A percentile compares a stretch with the other conserved stretches of the same genome.
Evolutionary conservation across 768 basidiomycete genomes (phyloP).

Genomic region (Boletus barrowsii): DNA sequence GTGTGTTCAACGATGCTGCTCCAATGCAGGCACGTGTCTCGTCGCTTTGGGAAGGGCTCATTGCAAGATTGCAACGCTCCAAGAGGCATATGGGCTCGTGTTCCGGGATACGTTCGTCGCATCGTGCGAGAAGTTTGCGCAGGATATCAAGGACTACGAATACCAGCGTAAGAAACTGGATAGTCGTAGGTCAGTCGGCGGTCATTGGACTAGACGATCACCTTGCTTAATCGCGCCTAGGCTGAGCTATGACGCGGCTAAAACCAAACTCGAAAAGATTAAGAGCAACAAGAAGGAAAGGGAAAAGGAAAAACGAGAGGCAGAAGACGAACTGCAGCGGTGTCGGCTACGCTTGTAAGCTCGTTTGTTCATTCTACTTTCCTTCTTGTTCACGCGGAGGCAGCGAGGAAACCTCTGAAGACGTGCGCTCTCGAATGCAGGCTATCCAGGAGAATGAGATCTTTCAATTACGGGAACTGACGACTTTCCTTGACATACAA

Average conservation of each 20-base stretch:
- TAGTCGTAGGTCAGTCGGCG: conserved; percentile 60
- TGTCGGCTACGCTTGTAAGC: conserved; percentile 75
- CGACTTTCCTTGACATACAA: conserved; percentile 68
- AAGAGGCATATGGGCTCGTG: conserved; percentile 74
- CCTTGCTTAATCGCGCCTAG: conserved; percentile 34
- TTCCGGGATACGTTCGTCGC: conserved; percentile 72
- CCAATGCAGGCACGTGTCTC: conserved; percentile 59
- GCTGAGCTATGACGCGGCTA: conserved; percentile 73
- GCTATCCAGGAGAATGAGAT: conserved; percentile 79
- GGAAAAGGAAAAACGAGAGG: conserved; percentile 66
- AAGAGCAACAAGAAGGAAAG: conserved; percentile 79
- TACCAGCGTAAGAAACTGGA: conserved; percentile 81
- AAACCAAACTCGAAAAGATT: conserved; percentile 63
- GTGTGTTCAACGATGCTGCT: neutral
- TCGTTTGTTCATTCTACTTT: neutral
- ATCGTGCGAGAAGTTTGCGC: conserved; percentile 61
- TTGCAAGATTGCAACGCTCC: conserved; percentile 79
- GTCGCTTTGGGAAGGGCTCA: conserved; percentile 78
- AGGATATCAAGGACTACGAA: conserved; percentile 83
- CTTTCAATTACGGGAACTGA: conserved; percentile 67
- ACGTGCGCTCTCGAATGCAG: conserved; percentile 77
- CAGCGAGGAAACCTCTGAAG: conserved; percentile 85
- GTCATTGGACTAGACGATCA: neutral
- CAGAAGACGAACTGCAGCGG: conserved; percentile 76
- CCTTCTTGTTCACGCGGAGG: conserved; percentile 8